phyloP scores from a whole-genome alignment of 257 asterid genomes.

The Nicotiana attenuata region DNA sequence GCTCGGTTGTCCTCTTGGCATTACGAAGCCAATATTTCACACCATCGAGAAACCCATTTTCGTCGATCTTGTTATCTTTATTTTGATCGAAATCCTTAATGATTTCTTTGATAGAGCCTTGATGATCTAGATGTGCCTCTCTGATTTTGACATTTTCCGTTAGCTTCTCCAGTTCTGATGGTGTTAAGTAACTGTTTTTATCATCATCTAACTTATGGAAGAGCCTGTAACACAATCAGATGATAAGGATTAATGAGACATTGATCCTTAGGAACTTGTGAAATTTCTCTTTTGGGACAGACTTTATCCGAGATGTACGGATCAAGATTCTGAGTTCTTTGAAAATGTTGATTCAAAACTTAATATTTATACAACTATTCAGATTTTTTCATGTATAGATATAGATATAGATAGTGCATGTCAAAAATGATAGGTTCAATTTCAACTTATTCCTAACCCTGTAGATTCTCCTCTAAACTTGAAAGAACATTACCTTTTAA shows the following conservation, averaged over 20 bases:
- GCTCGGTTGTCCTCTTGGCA: not conserved
- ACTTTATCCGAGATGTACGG: not conserved
- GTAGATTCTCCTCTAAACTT: too few relatives aligned
- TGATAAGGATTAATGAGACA: not conserved
- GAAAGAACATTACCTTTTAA: too few relatives aligned
- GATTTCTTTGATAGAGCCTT: conserved; percentile 23
- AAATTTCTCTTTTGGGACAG: not conserved
- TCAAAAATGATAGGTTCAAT: too few relatives aligned
- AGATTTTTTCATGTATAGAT: too few relatives aligned
- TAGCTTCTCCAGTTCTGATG: conserved; percentile 29
- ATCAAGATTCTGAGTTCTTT: not conserved
- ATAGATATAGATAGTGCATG: too few relatives aligned
- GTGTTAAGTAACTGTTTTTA: conserved; percentile 23
- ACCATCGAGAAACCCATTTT: conserved; percentile 35
- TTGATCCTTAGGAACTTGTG: not conserved
- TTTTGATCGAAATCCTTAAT: conserved; percentile 30
- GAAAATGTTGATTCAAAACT: not conserved
- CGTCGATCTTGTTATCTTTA: conserved; percentile 21
- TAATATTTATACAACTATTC: too few relatives aligned
- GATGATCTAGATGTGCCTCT: not conserved
- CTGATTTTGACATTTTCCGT: conserved; percentile 19
- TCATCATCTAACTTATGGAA: conserved; percentile 31
- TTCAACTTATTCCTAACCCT: too few relatives aligned
- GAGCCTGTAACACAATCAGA: conserved; percentile 9
- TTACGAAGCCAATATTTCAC: conserved; percentile 30